Evolutionary conservation across 1,284 basidiomycete species (phyloP).

Genomic region (Moesziomyces sp.): DNA sequence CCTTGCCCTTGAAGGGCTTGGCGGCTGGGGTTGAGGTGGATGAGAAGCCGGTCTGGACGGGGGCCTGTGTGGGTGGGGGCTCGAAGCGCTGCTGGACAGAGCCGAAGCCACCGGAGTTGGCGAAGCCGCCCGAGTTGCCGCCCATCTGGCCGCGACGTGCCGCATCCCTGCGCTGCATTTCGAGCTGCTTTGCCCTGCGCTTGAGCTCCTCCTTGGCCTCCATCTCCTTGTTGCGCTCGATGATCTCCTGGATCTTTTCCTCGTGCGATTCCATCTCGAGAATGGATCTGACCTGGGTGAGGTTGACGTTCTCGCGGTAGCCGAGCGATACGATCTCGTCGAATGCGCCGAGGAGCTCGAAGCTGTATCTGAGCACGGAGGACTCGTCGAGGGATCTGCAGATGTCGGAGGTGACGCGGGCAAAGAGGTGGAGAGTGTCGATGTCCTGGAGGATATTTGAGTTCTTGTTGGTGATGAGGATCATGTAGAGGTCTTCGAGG

Average conservation of each 20-base stretch:
- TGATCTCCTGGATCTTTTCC: slow-evolving; percentile 99
- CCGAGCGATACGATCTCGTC: slow-evolving; percentile 96
- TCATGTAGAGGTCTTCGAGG: slow-evolving; percentile 95
- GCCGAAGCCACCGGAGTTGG: slow-evolving; percentile 32
- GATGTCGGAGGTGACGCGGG: slow-evolving; percentile 91
- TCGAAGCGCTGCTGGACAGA: slow-evolving; percentile 52
- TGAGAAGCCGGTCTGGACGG: slow-evolving; percentile 54
- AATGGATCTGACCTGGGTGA: slow-evolving; percentile 89
- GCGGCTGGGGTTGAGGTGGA: slow-evolving; percentile 48
- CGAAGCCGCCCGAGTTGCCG: slow-evolving; percentile 48
- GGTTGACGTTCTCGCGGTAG: slow-evolving; percentile 90
- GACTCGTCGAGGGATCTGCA: slow-evolving; percentile 80
- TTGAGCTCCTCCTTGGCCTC: slow-evolving; percentile 99
- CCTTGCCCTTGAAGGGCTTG: slow-evolving; percentile 90
- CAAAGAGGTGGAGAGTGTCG: slow-evolving; percentile 91
- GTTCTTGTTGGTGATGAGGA: slow-evolving; percentile 97
- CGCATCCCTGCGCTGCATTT: slow-evolving; percentile 85
- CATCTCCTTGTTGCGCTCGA: slow-evolving; percentile 97
- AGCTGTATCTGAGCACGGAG: slow-evolving; percentile 90
- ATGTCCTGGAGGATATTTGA: slow-evolving; percentile 99
- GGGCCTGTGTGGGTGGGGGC: slow-evolving; percentile 50
- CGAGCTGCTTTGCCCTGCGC: slow-evolving; percentile 95
- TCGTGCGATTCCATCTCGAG: slow-evolving; percentile 99
- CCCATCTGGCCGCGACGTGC: slow-evolving; percentile 58
- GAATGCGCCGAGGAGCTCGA: slow-evolving; percentile 93